A percentile compares a stretch with the other conserved stretches of the same genome.
Evolutionary conservation across 495 filamentous ascomycete genomes (phyloP).

Genomic region (Trichoderma gamsii): DNA sequence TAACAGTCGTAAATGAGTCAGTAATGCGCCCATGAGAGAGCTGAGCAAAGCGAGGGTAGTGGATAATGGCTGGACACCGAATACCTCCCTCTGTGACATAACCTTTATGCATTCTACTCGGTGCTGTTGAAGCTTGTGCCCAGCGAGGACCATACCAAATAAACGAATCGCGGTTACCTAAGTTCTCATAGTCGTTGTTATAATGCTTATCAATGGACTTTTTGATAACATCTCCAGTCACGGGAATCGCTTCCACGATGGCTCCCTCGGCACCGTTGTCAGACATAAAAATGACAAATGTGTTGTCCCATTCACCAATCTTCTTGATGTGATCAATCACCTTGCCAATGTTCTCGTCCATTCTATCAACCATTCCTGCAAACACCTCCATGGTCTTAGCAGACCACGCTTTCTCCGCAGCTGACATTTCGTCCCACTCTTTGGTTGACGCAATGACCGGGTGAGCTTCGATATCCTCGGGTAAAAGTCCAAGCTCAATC

Average conservation of each 20-base stretch:
- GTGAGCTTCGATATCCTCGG: slow-evolving; percentile 41
- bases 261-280: slow-evolving; percentile 62
- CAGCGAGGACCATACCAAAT: slow-evolving; percentile 62
- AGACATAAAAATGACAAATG: slow-evolving; percentile 58
- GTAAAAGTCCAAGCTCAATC: slow-evolving; percentile 44
- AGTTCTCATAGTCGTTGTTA: slow-evolving; percentile 55
- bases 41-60: slow-evolving; percentile 52
- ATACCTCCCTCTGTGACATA: slow-evolving; percentile 61
- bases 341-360: slow-evolving; percentile 55
- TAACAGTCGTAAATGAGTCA: slow-evolving; percentile 52
- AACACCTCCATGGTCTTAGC: slow-evolving; percentile 50
- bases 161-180: slow-evolving; percentile 56
- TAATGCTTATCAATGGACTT: slow-evolving; percentile 52
- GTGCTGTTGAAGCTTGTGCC: slow-evolving; percentile 53
- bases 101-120: slow-evolving; percentile 54
- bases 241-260: slow-evolving; percentile 40
- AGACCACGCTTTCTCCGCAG: slow-evolving; percentile 27
- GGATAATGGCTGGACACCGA: slow-evolving; percentile 23
- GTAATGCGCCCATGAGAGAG: slow-evolving; percentile 36
- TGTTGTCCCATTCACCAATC: slow-evolving; percentile 58
- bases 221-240: slow-evolving; percentile 46
- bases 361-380: slow-evolving; percentile 59
- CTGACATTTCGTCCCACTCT: slow-evolving; percentile 2
- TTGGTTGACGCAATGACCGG: slow-evolving; percentile 43
- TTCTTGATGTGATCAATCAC: slow-evolving; percentile 49